phyloP scores from a whole-genome alignment of 176 grass and related monocot species.

The Poa annua region DNA sequence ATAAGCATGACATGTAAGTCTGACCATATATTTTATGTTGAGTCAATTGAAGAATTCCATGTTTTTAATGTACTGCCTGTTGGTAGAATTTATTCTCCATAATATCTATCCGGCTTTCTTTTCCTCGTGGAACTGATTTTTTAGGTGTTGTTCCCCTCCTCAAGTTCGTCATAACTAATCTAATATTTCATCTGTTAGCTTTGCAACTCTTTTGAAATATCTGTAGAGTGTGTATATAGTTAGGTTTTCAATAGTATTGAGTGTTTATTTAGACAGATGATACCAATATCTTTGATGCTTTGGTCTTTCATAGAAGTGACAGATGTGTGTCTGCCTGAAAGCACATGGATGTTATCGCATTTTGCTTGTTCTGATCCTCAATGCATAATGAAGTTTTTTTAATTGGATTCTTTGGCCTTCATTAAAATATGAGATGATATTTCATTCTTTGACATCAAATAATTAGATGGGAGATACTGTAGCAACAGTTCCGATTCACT shows the following conservation, averaged over 20 bases:
- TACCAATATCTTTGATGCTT: background rate
- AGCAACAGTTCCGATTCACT: background rate
- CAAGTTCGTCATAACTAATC: background rate
- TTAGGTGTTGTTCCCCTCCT: background rate
- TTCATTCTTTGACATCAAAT: background rate
- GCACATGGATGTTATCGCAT: background rate
- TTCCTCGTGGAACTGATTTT: background rate
- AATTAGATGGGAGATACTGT: background rate
- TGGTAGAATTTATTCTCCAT: background rate
- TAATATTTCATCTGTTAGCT: background rate
- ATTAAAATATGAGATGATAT: background rate
- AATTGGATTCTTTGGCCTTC: too few species aligned
- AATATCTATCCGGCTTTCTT: background rate
- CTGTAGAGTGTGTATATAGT: background rate
- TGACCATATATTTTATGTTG: conserved; percentile 41
- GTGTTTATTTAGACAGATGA: background rate
- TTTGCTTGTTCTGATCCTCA: background rate
- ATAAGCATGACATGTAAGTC: conserved; percentile 61
- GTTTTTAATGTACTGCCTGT: conserved; percentile 15
- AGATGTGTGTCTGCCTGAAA: background rate
- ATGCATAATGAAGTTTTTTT: background rate
- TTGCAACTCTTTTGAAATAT: background rate
- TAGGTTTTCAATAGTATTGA: background rate
- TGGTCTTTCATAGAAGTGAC: background rate
- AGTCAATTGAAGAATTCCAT: background rate